These are phyloP conservation scores for Cytospora piceicola DNA, from an alignment of 2,329 filamentous ascomycete species.

Conservation along the genomic window DNA sequence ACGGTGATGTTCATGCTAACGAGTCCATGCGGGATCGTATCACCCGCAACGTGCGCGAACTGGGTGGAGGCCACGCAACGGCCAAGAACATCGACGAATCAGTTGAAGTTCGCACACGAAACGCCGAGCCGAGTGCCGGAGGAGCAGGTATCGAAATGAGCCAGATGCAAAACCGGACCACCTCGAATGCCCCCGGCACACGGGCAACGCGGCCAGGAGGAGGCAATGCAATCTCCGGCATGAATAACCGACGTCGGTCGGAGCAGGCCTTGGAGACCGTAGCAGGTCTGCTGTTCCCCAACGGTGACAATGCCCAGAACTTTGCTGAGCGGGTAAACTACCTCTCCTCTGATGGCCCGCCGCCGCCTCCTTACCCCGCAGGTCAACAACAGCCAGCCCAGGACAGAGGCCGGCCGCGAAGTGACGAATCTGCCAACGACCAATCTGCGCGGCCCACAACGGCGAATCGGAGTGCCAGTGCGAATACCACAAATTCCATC, in stretches of 20 bases:
- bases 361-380: conserved; percentile 47
- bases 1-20: conserved; percentile 46
- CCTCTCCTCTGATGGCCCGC: conserved; percentile 50
- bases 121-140: conserved; percentile 6
- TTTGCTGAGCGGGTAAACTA: conserved; percentile 44
- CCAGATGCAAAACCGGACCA: conserved; percentile 34
- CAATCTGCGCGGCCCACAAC: conserved; percentile 36
- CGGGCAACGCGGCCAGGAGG: conserved; percentile 31
- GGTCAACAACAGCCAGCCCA: conserved; percentile 31
- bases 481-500: conserved; percentile 51
- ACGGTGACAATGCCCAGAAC: conserved; percentile 37
- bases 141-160: conserved; percentile 36
- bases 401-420: conserved; percentile 35
- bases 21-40: conserved; percentile 56
- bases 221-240: conserved; percentile 45
- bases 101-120: conserved; percentile 33
- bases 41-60: conserved; percentile 57
- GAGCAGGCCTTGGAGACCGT: conserved; percentile 51
- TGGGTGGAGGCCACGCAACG: conserved; percentile 53
- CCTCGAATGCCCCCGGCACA: conserved; percentile 20
- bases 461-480: conserved; percentile 49
- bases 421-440: conserved; percentile 17
- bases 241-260: conserved; percentile 48
- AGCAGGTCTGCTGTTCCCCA: conserved; percentile 55
- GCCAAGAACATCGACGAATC: conserved; percentile 45